phyloP scores from a whole-genome alignment of 768 basidiomycete genomes.

The Lepiota brunneoincarnata region DNA sequence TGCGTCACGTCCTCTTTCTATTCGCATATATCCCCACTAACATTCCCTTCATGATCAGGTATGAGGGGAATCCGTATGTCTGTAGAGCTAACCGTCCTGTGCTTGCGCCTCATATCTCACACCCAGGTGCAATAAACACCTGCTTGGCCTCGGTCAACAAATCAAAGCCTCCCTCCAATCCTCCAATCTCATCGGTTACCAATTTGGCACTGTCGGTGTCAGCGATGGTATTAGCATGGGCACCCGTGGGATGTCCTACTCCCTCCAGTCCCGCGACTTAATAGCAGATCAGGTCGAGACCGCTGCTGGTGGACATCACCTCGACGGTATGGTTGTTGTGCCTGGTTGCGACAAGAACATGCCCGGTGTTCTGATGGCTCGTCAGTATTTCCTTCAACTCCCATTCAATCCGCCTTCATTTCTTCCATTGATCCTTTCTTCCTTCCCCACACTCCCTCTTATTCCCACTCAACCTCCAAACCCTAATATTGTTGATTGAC shows the following conservation, averaged over 20 bases:
- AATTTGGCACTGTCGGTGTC: slow-evolving; percentile 96
- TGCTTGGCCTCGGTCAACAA: slow-evolving; percentile 84
- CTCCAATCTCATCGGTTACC: slow-evolving; percentile 84
- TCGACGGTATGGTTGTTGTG: slow-evolving; percentile 96
- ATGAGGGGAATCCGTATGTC: slow-evolving; percentile 96
- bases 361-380: slow-evolving; percentile 98
- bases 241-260: slow-evolving; percentile 89
- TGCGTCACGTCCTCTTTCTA: slow-evolving; percentile 34
- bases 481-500: slow-evolving; percentile 1
- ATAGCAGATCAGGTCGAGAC: slow-evolving; percentile 98
- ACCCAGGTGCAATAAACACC: slow-evolving; percentile 88
- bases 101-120: slow-evolving; percentile 7
- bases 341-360: slow-evolving; percentile 99
- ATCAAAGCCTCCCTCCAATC: slow-evolving; percentile 77
- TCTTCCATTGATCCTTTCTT: slow-evolving; percentile 2
- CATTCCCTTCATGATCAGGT: slow-evolving; percentile 54
- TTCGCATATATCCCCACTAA: neutral
- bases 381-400: slow-evolving; percentile 44
- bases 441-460: slow-evolving; percentile 6
- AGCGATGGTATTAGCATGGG: slow-evolving; percentile 99
- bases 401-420: neutral
- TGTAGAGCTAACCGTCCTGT: neutral
- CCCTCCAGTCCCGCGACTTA: slow-evolving; percentile 95
- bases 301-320: slow-evolving; percentile 94
- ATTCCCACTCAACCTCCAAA: slow-evolving; percentile 16